Conservation (phyloP, 2,329 filamentous ascomycete genomes). For the Penicillium sp. region DNA sequence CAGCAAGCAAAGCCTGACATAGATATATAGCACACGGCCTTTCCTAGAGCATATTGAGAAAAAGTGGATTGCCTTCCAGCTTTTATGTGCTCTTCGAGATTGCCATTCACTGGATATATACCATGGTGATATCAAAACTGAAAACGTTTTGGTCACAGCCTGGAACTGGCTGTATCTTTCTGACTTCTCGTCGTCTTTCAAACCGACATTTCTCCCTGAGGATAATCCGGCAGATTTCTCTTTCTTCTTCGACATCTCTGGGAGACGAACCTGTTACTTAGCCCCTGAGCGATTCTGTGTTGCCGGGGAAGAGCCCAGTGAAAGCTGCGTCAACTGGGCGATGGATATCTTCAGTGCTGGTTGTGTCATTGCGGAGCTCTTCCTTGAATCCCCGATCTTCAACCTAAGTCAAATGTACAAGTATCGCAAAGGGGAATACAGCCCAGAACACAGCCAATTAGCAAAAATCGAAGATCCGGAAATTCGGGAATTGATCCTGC, state of each 20-base stretch:
- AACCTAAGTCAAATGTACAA: slow-evolving; percentile 94
- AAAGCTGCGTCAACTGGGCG: slow-evolving; percentile 72
- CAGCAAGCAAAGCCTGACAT: slow-evolving; percentile 24
- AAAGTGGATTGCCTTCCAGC: slow-evolving; percentile 96
- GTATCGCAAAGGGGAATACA: slow-evolving; percentile 88
- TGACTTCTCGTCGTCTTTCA: slow-evolving; percentile 96
- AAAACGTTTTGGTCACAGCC: slow-evolving; percentile 93
- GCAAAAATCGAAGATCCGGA: slow-evolving; percentile 84
- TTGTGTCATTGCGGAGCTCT: slow-evolving; percentile 94
- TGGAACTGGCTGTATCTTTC: slow-evolving; percentile 99
- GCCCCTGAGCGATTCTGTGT: slow-evolving; percentile 89
- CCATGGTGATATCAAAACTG: slow-evolving; percentile 97
- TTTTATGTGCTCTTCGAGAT: slow-evolving; percentile 87
- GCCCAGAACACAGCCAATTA: slow-evolving; percentile 76
- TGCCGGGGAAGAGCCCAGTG: slow-evolving; percentile 63
- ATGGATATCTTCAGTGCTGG: slow-evolving; percentile 99
- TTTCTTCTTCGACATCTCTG: slow-evolving; percentile 94
- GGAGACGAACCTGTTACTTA: slow-evolving; percentile 87
- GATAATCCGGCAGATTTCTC: slow-evolving; percentile 97
- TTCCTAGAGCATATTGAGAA: slow-evolving; percentile 98
- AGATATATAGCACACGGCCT: slow-evolving; percentile 71
- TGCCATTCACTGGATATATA: slow-evolving; percentile 86
- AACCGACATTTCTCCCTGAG: slow-evolving; percentile 87
- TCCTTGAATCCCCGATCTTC: slow-evolving; percentile 94
- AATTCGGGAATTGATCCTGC: slow-evolving; percentile 81